Base-by-base conservation (phyloP, 1,139 yeast genomes). In the Magnusiomyces paraingens region DNA sequence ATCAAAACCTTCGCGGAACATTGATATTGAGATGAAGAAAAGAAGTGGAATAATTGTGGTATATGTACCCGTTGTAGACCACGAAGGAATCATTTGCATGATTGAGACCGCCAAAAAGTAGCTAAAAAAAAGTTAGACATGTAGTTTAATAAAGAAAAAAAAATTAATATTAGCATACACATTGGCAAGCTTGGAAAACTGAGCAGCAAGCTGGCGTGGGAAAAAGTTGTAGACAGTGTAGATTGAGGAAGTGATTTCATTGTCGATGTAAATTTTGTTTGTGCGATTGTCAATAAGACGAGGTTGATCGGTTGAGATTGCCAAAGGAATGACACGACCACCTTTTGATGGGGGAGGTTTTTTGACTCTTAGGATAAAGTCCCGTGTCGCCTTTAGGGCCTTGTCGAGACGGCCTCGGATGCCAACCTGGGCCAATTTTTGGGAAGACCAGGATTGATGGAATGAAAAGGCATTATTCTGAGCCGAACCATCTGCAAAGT, bases 11-110 rank as follows among this genome's bases (percentile, higher is more conserved):
- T 94, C 99, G 62, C 99, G 78, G 11, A 85, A 81, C 70, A 93
- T 90, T 0, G 98, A 88, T 32, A 93, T 86, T n/a, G 89, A 77
- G 72, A 94, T 86, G 68, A 94, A 93, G 10, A 93, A 79, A 66
- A 85, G 72, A 55, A 93, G 75, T 1, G 99, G 99, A 42, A 91
- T 77, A 62, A 93, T 91, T 1, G 99, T 93, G 2, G 98, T 93
- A 67, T 82, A 89, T n/a, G 89, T 86, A 57, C 98, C 99, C 0
- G 99, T 93, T 2, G 99, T 90, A 2, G 97, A 89, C 97, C 97
- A 93, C 1, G 91, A 82, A 0, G 99, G 99, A 52, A 93, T 85
- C 94, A 91, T 84, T 67, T 93, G 98, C 77, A 91, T 74, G 57
- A 93, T 86, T 2, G 98, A 91, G 22, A 93, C 94, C 10, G 82